Conservation (phyloP, 768 basidiomycete genomes). For the Boletus barrowsii region DNA sequence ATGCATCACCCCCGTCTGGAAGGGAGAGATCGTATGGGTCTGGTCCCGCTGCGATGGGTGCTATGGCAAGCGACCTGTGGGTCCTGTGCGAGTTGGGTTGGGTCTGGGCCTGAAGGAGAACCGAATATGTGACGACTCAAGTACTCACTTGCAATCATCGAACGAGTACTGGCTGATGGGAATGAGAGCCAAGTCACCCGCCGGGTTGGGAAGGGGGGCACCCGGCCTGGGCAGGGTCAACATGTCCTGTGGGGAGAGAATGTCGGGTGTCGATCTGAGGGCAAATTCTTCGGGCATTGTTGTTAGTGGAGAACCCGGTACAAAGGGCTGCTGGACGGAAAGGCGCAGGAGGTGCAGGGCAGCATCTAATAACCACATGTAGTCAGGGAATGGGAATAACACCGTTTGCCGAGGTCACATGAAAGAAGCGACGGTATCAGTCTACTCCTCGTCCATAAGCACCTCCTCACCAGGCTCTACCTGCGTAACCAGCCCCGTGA, state of each 20-base stretch:
- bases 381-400: background rate
- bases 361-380: slow-evolving; percentile 43
- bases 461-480: slow-evolving; percentile 40
- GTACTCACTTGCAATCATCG: slow-evolving; percentile 70
- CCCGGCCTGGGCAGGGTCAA: slow-evolving; percentile 68
- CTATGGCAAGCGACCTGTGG: slow-evolving; percentile 62
- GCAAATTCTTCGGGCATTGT: slow-evolving; percentile 42
- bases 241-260: slow-evolving; percentile 71
- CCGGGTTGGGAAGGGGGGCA: slow-evolving; percentile 59
- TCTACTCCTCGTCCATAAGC: slow-evolving; percentile 51
- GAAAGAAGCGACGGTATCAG: background rate
- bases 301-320: slow-evolving; percentile 18
- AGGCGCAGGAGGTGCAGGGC: slow-evolving; percentile 52
- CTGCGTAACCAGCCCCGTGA: slow-evolving; percentile 60
- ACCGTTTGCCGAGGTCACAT: background rate
- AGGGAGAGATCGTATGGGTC: slow-evolving; percentile 57
- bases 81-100: slow-evolving; percentile 45
- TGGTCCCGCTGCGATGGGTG: slow-evolving; percentile 51
- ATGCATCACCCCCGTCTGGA: slow-evolving; percentile 65
- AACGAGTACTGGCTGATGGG: slow-evolving; percentile 68
- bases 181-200: slow-evolving; percentile 66
- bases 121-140: slow-evolving; percentile 23
- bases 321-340: slow-evolving; percentile 51
- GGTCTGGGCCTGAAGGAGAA: background rate
- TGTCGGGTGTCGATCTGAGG: slow-evolving; percentile 55